phyloP scores from a whole-genome alignment of 805 yeast species.

The Zygotorulaspora sp. region DNA sequence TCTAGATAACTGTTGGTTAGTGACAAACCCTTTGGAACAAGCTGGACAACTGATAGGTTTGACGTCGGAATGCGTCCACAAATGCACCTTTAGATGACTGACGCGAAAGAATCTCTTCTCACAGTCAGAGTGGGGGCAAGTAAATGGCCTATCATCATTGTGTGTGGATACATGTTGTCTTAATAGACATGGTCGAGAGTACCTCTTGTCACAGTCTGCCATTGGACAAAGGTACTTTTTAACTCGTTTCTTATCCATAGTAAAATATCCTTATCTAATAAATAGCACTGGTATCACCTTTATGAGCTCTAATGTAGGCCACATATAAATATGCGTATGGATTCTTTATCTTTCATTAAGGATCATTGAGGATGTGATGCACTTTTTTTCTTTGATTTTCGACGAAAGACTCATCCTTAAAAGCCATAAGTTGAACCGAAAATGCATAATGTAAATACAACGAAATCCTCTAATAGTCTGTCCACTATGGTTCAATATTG shows the following conservation, averaged over 20 bases:
- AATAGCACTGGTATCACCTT: no score
- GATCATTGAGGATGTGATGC: no score
- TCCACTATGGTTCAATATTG: no score
- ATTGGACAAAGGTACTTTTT: constrained; percentile 9
- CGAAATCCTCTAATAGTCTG: no score
- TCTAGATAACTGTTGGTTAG: constrained; percentile 10
- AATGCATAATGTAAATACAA: no score
- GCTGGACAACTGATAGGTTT: constrained; percentile 7
- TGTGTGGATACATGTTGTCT: constrained; percentile 9
- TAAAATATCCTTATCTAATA: no score
- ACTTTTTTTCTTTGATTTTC: no score
- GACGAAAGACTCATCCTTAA: no score
- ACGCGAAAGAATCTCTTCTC: constrained; percentile 6
- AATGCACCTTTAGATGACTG: constrained; percentile 9
- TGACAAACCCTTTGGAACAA: constrained; percentile 10
- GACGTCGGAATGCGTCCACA: constrained; percentile 7
- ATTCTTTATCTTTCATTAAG: no score
- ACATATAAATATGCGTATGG: no score
- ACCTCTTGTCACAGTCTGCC: constrained; percentile 6
- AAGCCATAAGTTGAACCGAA: no score
- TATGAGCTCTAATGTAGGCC: no score
- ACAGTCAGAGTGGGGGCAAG: constrained; percentile 7
- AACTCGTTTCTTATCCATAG: constrained; percentile 5
- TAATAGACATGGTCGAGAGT: constrained; percentile 11
- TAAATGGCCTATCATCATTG: constrained; percentile 9